Conservation (phyloP, 2,329 filamentous ascomycete species). For the Penicillium crustosum region DNA sequence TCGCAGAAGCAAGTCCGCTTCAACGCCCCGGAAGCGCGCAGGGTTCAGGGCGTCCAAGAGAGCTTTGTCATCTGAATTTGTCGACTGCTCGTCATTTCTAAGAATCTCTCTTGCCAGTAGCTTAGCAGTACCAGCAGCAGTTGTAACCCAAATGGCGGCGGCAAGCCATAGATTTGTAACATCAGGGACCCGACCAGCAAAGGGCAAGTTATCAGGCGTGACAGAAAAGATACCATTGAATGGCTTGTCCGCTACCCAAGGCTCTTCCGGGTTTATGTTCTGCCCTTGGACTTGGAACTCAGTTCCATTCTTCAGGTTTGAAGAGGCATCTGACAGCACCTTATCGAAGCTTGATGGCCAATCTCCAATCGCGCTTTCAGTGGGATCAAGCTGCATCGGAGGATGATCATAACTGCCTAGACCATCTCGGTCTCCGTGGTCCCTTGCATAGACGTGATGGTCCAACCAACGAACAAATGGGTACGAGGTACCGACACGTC, state of each 20-base stretch:
- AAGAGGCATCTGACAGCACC: constrained; percentile 20
- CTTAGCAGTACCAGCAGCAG: constrained; percentile 35
- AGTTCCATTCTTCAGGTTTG: constrained; percentile 9
- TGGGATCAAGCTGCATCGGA: constrained; percentile 23
- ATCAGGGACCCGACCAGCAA: constrained; percentile 30
- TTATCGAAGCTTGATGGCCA: constrained; percentile 28
- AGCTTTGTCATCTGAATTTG: background rate
- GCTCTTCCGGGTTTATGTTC: background rate
- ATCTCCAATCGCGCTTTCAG: constrained; percentile 18
- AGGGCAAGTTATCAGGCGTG: constrained; percentile 37
- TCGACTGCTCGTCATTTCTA: constrained; percentile 11
- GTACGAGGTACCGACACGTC: constrained; percentile 15
- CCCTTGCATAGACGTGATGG: constrained; percentile 36
- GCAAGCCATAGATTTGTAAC: constrained; percentile 31
- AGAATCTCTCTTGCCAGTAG: constrained; percentile 23
- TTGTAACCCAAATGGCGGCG: constrained; percentile 39
- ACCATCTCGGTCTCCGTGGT: constrained; percentile 35
- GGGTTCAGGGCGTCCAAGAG: constrained; percentile 24
- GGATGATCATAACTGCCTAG: constrained; percentile 37
- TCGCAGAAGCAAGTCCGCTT: constrained; percentile 18
- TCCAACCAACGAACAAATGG: constrained; percentile 41
- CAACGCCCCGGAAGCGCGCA: constrained; percentile 25
- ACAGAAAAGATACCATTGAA: constrained; percentile 38
- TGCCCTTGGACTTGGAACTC: constrained; percentile 21
- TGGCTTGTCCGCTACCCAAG: constrained; percentile 17